These are phyloP conservation scores for Platanthera guangdongensis DNA, from an alignment of 106 monocot genomes.

Conservation along the genomic window DNA sequence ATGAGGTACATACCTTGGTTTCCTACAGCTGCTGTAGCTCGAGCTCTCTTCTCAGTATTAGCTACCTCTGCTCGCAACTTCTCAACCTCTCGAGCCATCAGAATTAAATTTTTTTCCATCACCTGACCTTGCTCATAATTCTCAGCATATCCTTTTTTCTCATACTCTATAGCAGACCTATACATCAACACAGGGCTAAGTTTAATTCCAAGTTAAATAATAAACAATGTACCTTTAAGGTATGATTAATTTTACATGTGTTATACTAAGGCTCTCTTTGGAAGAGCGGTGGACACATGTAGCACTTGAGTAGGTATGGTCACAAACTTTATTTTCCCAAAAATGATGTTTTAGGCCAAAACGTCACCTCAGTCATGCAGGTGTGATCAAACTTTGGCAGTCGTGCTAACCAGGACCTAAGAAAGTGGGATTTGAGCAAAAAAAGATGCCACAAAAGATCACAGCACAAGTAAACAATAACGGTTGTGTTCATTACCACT, in stretches of 20 bases:
- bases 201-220: constrained; percentile 1
- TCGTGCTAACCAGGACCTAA: no score
- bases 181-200: not conserved
- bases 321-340: no score
- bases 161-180: constrained; percentile 60
- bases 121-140: constrained; percentile 74
- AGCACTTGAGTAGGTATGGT: no score
- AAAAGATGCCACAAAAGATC: no score
- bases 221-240: not conserved
- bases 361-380: no score
- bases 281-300: no score
- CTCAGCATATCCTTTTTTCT: constrained; percentile 74
- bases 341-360: no score
- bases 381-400: no score
- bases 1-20: constrained; percentile 39
- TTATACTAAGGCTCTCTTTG: not conserved
- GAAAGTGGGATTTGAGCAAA: no score
- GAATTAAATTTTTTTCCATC: constrained; percentile 69
- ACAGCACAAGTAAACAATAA: no score
- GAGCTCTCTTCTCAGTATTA: constrained; percentile 72
- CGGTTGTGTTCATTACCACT: no score
- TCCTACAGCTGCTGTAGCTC: constrained; percentile 53
- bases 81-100: constrained; percentile 75
- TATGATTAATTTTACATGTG: not conserved
- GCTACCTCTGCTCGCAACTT: constrained; percentile 66